Conservation (phyloP, 352 stramenopile genomes). For the Phytophthora kernoviae region DNA sequence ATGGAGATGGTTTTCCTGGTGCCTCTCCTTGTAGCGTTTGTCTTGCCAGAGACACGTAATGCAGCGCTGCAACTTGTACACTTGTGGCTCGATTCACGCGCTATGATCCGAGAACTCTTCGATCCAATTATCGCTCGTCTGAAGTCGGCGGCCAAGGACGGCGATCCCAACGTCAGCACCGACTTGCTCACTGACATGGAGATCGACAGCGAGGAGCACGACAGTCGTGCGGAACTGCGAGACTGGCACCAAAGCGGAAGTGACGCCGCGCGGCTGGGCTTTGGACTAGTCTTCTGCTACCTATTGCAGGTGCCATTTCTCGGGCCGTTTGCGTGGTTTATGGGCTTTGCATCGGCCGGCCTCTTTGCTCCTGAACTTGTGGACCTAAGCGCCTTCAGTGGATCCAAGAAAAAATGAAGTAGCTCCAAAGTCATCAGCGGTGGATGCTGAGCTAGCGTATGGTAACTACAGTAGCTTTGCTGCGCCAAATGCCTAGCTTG, state of each 20-base stretch:
- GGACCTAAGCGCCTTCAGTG: slow-evolving; percentile 85
- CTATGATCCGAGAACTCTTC: slow-evolving; percentile 72
- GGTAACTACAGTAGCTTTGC: not conserved
- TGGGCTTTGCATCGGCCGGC: slow-evolving; percentile 64
- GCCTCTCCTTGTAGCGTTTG: slow-evolving; percentile 62
- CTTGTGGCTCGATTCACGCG: slow-evolving; percentile 67
- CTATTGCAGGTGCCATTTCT: slow-evolving; percentile 64
- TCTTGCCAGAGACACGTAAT: slow-evolving; percentile 45
- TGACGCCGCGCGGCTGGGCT: slow-evolving; percentile 71
- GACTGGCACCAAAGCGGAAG: slow-evolving; percentile 65
- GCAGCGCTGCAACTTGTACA: slow-evolving; percentile 53
- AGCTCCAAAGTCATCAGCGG: slow-evolving; percentile 3
- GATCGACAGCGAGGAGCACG: slow-evolving; percentile 29
- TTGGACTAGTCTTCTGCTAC: slow-evolving; percentile 66
- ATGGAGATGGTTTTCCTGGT: slow-evolving; percentile 72
- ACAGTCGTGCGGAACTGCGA: slow-evolving; percentile 30
- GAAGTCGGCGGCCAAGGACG: slow-evolving; percentile 50
- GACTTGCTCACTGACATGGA: slow-evolving; percentile 41
- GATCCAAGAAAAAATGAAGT: slow-evolving; percentile 29
- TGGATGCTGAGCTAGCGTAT: not conserved
- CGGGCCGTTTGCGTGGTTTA: slow-evolving; percentile 73
- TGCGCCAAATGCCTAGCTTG: too few relatives aligned
- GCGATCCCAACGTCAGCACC: slow-evolving; percentile 30
- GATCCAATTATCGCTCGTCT: slow-evolving; percentile 70
- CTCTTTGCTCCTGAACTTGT: slow-evolving; percentile 68